phyloP scores from a whole-genome alignment of 441 rosid genomes.

The Theobroma grandiflorum region DNA sequence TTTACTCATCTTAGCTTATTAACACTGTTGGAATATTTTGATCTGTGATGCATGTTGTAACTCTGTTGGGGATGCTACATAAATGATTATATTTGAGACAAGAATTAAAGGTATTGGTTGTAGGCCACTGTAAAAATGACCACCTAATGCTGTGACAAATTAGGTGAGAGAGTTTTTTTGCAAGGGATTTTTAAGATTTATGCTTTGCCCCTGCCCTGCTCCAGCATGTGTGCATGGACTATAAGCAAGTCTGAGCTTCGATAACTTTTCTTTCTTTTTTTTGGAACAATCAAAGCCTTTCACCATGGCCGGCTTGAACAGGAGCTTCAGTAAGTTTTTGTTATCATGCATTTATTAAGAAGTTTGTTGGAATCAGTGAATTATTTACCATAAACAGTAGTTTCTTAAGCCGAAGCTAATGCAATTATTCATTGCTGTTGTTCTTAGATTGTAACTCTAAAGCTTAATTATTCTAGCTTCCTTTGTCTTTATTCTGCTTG shows the following conservation, averaged over 20 bases:
- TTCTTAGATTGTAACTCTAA: not conserved
- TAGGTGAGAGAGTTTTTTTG: not conserved
- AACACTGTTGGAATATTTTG: not conserved
- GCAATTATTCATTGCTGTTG: not conserved
- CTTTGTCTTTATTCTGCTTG: not conserved
- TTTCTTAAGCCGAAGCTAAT: not conserved
- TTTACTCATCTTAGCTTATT: not conserved
- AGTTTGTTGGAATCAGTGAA: not conserved
- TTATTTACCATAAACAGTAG: not conserved
- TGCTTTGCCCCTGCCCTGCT: not conserved
- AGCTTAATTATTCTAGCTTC: not conserved
- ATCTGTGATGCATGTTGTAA: not conserved
- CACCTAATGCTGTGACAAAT: not conserved
- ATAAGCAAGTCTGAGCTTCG: not conserved
- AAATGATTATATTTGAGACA: constrained; percentile 17
- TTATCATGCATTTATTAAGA: not conserved
- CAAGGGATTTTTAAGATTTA: not conserved
- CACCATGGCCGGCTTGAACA: not conserved
- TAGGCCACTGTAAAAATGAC: not conserved
- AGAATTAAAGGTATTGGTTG: not conserved
- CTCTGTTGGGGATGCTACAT: not conserved
- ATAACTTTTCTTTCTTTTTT: too few relatives aligned
- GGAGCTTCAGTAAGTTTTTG: not conserved
- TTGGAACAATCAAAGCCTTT: not conserved
- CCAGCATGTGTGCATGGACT: not conserved